These are phyloP conservation scores for Coemansia erecta DNA, from an alignment of 192 early-diverging fungal genomes.

Conservation along the genomic window DNA sequence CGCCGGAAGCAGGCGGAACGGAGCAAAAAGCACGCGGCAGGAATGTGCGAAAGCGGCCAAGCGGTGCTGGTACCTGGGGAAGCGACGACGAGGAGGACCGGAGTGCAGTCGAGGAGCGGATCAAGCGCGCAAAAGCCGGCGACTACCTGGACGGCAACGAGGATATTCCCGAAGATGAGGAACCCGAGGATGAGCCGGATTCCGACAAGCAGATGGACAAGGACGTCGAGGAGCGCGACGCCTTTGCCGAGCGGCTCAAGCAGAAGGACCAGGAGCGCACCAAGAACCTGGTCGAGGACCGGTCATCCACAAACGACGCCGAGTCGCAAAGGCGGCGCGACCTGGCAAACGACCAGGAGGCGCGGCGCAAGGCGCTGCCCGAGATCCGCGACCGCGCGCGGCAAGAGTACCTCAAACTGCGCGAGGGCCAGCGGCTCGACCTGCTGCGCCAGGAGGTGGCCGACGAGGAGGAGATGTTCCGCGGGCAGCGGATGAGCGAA, in stretches of 20 bases:
- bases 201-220: conserved; percentile 46
- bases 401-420: conserved; percentile 85
- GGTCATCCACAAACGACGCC: conserved; percentile 48
- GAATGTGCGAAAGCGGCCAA: conserved; percentile 49
- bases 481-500: conserved; percentile 67
- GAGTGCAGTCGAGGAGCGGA: conserved; percentile 49
- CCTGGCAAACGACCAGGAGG: conserved; percentile 79
- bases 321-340: conserved; percentile 68
- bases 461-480: conserved; percentile 87
- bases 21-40: conserved; percentile 13
- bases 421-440: conserved; percentile 78
- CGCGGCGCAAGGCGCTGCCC: conserved; percentile 64
- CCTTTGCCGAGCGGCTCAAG: conserved; percentile 78
- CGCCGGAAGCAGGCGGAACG: not conserved
- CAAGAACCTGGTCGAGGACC: conserved; percentile 57
- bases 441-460: conserved; percentile 73
- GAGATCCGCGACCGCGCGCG: conserved; percentile 84
- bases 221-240: conserved; percentile 88
- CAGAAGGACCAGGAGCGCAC: conserved; percentile 77
- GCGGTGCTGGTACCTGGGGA: conserved; percentile 46
- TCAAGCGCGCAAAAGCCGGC: conserved; percentile 57
- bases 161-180: conserved; percentile 30
- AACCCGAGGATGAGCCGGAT: conserved; percentile 33
- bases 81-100: conserved; percentile 66
- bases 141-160: conserved; percentile 8